A percentile compares a stretch with the other conserved stretches of the same genome.
phyloP scores from a whole-genome alignment of 1,284 basidiomycete species.

The Rhodotorula sp. region DNA sequence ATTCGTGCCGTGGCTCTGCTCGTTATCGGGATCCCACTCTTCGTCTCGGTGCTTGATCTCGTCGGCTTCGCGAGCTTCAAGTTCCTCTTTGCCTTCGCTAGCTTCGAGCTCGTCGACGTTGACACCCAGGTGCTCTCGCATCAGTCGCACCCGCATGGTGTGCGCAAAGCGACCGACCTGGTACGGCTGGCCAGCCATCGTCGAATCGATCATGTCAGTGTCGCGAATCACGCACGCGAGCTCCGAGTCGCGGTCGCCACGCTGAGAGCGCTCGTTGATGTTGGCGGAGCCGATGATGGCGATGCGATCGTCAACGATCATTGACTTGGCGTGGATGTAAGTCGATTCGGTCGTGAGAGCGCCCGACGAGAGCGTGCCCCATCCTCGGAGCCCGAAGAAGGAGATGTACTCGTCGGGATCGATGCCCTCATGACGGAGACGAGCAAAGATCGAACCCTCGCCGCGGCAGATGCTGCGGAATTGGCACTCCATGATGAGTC shows the following conservation, averaged over 20 bases:
- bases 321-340: conserved; percentile 55
- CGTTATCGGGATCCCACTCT: conserved; percentile 74
- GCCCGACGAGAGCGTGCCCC: conserved; percentile 86
- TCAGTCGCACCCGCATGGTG: conserved; percentile 84
- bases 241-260: conserved; percentile 96
- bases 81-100: conserved; percentile 56
- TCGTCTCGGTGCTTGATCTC: conserved; percentile 46
- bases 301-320: conserved; percentile 92
- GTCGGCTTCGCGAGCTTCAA: conserved; percentile 51
- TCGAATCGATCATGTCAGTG: conserved; percentile 88
- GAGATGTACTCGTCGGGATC: conserved; percentile 90
- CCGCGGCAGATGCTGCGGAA: conserved; percentile 85
- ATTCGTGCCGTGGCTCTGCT: conserved; percentile 55
- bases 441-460: conserved; percentile 85
- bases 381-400: conserved; percentile 87
- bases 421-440: conserved; percentile 82
- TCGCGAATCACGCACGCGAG: conserved; percentile 88
- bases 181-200: conserved; percentile 91
- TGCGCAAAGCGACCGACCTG: conserved; percentile 97
- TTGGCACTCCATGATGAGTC: conserved; percentile 90
- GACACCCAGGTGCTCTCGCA: conserved; percentile 93
- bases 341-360: conserved; percentile 75
- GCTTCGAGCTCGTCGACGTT: conserved; percentile 85
- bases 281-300: conserved; percentile 99
- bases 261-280: conserved; percentile 94